A percentile compares a stretch with the other conserved stretches of the same genome.
Evolutionary conservation across 495 filamentous ascomycete species (phyloP).

Genomic region (Penicillium simplicissimum): DNA sequence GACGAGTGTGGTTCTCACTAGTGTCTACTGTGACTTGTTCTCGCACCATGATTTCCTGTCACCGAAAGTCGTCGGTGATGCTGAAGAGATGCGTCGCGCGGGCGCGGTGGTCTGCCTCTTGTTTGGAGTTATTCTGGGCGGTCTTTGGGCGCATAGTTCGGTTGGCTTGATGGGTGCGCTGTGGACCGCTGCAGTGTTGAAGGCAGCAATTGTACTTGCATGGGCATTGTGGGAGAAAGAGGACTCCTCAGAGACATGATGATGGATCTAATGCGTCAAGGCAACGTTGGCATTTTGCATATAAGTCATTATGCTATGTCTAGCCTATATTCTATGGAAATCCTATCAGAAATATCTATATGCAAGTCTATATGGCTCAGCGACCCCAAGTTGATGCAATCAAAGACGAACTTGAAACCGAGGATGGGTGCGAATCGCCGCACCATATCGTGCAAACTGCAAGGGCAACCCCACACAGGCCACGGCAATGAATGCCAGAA

Average conservation of each 20-base stretch:
- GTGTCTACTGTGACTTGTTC: constrained; percentile 71
- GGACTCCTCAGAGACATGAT: background rate
- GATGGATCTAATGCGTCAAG: background rate
- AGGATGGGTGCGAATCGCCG: constrained; percentile 22
- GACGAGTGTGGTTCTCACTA: constrained; percentile 71
- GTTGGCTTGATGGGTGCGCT: constrained; percentile 61
- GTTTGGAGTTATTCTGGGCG: constrained; percentile 60
- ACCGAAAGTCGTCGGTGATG: constrained; percentile 38
- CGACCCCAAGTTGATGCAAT: background rate
- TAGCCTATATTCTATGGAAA: background rate
- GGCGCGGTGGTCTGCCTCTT: constrained; percentile 60
- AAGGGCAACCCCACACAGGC: constrained; percentile 31
- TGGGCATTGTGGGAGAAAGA: constrained; percentile 56
- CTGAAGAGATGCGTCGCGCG: constrained; percentile 58
- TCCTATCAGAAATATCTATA: background rate
- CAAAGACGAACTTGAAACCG: background rate
- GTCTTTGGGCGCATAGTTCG: constrained; percentile 55
- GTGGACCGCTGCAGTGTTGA: constrained; percentile 61
- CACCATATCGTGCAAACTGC: constrained; percentile 43
- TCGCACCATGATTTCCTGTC: constrained; percentile 59
- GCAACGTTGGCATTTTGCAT: background rate
- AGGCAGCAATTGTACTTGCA: constrained; percentile 49
- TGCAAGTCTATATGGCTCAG: background rate
- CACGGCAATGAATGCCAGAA: constrained; percentile 50
- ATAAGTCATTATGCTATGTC: background rate